These are phyloP conservation scores for Grosmannia huntii DNA, from an alignment of 2,329 filamentous ascomycete species.

Conservation along the genomic window DNA sequence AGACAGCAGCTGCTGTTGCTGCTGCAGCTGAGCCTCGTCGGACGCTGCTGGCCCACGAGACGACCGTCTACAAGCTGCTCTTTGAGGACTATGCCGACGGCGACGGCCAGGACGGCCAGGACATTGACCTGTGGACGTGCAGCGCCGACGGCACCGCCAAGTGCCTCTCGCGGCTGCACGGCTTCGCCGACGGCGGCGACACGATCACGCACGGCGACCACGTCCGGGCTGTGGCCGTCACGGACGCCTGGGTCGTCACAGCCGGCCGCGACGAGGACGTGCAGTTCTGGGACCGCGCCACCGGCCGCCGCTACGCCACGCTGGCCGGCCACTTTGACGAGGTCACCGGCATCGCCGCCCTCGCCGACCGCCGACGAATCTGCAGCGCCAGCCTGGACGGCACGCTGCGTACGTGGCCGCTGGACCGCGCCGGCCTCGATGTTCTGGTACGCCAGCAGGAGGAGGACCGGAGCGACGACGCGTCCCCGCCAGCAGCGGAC, in stretches of 20 bases:
- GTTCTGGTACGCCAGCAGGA: conserved; percentile 32
- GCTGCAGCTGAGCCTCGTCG: conserved; percentile 16
- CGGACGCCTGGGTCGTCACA: conserved; percentile 68
- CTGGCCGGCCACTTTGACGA: conserved; percentile 86
- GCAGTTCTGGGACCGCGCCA: conserved; percentile 71
- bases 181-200: conserved; percentile 48
- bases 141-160: conserved; percentile 84
- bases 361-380: conserved; percentile 41
- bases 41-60: conserved; percentile 65
- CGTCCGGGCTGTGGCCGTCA: conserved; percentile 68
- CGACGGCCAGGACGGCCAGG: conserved; percentile 41
- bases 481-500: conserved; percentile 46
- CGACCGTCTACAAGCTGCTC: conserved; percentile 69
- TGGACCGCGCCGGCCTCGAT: conserved; percentile 48
- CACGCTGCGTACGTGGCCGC: conserved; percentile 73
- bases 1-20: not conserved
- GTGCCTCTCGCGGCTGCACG: conserved; percentile 55
- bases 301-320: conserved; percentile 59
- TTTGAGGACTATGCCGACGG: conserved; percentile 30
- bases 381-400: conserved; percentile 83
- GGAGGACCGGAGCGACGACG: conserved; percentile 41
- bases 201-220: conserved; percentile 74
- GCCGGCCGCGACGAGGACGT: conserved; percentile 86
- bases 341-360: conserved; percentile 64
- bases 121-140: conserved; percentile 77